Evolutionary conservation across 345 rosid species (phyloP).

Genomic region (Eucalyptus brandiana): DNA sequence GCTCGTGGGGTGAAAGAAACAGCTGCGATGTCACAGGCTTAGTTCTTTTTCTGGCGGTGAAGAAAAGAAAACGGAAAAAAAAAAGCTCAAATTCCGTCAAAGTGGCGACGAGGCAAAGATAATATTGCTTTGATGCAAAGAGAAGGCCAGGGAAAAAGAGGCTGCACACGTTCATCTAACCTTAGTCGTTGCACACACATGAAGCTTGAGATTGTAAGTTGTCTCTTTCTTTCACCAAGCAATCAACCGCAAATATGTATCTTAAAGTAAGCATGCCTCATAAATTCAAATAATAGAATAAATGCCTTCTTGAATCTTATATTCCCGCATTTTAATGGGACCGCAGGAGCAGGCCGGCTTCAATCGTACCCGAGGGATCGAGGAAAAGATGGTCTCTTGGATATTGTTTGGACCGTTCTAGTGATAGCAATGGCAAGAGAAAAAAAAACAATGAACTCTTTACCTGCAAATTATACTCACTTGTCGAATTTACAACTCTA

Average conservation of each 20-base stretch:
- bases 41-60: background rate
- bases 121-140: background rate
- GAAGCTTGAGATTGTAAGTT: background rate
- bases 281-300: background rate
- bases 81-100: background rate
- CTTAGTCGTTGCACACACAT: background rate
- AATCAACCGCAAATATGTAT: background rate
- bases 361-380: background rate
- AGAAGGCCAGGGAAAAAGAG: background rate
- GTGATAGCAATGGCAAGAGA: background rate
- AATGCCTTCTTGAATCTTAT: background rate
- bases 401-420: background rate
- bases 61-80: background rate
- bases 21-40: background rate
- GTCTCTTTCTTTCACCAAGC: background rate
- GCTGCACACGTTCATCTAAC: background rate
- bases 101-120: background rate
- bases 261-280: background rate
- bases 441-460: background rate
- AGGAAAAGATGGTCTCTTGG: background rate
- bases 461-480: fast-evolving
- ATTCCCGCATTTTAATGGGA: background rate
- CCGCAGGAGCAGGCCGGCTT: fast-evolving
- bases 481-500: background rate
- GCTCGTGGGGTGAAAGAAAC: background rate